Evolutionary conservation across 345 rosid genomes (phyloP).

Genomic region (Salix arbutifolia): DNA sequence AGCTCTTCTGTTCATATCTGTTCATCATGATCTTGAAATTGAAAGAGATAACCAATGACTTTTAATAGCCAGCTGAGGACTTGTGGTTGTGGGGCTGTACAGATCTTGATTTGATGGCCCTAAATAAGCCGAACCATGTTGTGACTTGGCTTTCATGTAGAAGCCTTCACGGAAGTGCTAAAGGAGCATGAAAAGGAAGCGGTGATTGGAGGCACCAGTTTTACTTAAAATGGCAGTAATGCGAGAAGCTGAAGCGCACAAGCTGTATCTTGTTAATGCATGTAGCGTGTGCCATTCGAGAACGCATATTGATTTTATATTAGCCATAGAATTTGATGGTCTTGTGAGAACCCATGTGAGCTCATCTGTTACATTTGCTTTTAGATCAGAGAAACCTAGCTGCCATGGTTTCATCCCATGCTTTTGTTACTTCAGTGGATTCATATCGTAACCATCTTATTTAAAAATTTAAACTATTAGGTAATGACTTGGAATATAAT

Average conservation of each 20-base stretch:
- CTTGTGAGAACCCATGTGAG: not conserved
- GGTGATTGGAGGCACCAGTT: not conserved
- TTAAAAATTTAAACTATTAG: too few relatives aligned
- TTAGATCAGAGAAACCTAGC: not conserved
- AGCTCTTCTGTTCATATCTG: conserved; percentile 25
- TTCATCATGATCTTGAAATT: conserved; percentile 6
- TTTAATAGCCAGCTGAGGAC: conserved; percentile 1
- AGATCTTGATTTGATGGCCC: too few relatives aligned
- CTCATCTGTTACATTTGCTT: not conserved
- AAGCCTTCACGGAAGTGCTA: conserved; percentile 18
- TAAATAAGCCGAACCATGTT: not conserved
- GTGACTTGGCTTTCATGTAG: not conserved
- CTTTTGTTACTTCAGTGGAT: not conserved
- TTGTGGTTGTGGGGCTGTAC: not conserved
- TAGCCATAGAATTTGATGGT: not conserved
- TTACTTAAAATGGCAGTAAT: not conserved
- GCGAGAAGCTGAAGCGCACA: not conserved
- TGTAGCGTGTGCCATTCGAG: not conserved
- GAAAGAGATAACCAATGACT: conserved; percentile 12
- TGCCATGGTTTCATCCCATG: not conserved
- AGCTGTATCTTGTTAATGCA: not conserved
- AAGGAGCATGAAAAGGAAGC: conserved; percentile 5
- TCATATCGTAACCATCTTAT: too few relatives aligned
- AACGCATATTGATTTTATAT: not conserved
- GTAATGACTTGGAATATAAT: accelerated